A percentile compares a stretch with the other conserved stretches of the same genome.
These are phyloP conservation scores for Paramyrothecium roridum DNA, from an alignment of 2,329 filamentous ascomycete genomes.

Conservation along the genomic window DNA sequence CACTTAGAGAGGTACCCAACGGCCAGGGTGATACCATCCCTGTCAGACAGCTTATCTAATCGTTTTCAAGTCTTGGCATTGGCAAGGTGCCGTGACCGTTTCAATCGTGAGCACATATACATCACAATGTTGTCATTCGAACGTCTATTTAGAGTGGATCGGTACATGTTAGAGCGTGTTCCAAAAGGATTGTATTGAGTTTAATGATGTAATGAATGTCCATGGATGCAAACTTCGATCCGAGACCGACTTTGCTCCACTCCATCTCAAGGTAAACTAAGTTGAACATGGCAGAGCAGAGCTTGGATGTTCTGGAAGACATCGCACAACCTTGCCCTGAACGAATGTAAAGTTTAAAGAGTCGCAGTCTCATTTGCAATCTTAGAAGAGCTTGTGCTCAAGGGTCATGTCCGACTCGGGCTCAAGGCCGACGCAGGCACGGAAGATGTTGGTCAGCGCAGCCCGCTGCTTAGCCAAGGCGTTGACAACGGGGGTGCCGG, in stretches of 20 bases:
- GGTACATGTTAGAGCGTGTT: too few species aligned
- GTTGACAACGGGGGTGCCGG: conserved; percentile 94
- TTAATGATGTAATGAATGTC: neutral
- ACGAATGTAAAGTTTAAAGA: neutral
- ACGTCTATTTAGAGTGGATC: too few species aligned
- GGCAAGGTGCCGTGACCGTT: too few species aligned
- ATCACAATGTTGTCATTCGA: too few species aligned
- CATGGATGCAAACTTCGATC: neutral
- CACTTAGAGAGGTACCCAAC: neutral
- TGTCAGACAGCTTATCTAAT: too few species aligned
- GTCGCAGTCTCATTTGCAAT: neutral
- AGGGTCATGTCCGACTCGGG: conserved; percentile 98
- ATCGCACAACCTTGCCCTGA: neutral
- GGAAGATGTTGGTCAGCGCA: conserved; percentile 96
- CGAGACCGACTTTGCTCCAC: neutral
- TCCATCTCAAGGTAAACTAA: neutral
- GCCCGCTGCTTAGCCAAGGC: conserved; percentile 93
- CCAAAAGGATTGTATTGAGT: neutral
- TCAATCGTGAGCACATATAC: too few species aligned
- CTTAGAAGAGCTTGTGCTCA: conserved; percentile 92
- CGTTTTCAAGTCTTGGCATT: too few species aligned
- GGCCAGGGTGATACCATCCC: too few species aligned
- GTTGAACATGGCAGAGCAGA: too few species aligned
- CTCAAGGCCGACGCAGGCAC: conserved; percentile 92
- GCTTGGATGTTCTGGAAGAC: too few species aligned